Evolutionary conservation across 2,329 filamentous ascomycete genomes (phyloP), one percentile per base, ranked within the genome.

Genomic region (Neofusicoccum sp.): DNA sequence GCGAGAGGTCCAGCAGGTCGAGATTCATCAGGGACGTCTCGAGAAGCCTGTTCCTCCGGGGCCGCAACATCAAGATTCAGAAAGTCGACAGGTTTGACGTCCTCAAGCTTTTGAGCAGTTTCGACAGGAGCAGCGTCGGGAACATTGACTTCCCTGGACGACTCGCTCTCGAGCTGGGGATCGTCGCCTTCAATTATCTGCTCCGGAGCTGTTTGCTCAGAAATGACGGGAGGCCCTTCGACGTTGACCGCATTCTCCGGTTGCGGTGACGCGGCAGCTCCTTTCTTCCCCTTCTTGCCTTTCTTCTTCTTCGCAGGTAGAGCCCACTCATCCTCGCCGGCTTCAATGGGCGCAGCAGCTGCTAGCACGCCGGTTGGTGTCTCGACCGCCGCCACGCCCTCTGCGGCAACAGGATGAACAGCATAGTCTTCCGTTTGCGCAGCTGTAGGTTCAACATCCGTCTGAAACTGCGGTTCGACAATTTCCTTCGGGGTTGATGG

Each of bases 241-340:
- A 36, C 26, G 16, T 43, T 24, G 26, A 41, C 34, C 7, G 36
- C 49, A n/a, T 54, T 36, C 33, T 31, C 11, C 44, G 20, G n/a
- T 6, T 20, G 33, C 47, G 20, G 20, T 20, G 20, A 20, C 20
- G 20, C 33, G 53, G 51, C 24, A 30, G 24, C 24, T 14, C 34
- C 24, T 30, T 63, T 62, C 61, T 66, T 67, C 9, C 28, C 63
- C 47, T 65, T 66, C 43, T 67, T 66, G 41, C 65, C 64, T 58
- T 68, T 69, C 48, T 69, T 70, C 64, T 67, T 67, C 51, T 43
- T 44, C 30, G 34, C 38, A 11, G 58, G 20, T 11, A 53, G 33
- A 28, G 62, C 60, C 57, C 34, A 56, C 20, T 66, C 60, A 8
- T 63, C 61, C n/a, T 61, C 59, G 5, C 33, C 49, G 26, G 41